Base-by-base conservation (phyloP, 148 eudicot species). In the Nepenthes gracilis region DNA sequence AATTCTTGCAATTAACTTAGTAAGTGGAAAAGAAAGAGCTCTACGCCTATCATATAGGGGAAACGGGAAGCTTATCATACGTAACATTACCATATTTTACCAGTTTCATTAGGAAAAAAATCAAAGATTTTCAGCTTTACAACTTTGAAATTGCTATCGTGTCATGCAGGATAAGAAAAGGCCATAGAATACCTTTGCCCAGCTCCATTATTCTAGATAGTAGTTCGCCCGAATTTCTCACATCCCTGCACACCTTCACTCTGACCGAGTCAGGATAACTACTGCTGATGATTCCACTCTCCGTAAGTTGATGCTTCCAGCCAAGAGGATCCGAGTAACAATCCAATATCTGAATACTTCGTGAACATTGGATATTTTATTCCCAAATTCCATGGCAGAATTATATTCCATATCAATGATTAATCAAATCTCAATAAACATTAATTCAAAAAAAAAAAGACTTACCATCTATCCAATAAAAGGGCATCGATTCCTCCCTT, bases 291-390 rank as follows among this genome's bases (percentile, higher is more conserved):
- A 38, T 58, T 63, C 88, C 85, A 62, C 66, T 64, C 75, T 82
- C 80, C 69, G 62, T 69, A 47, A 85, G 87, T 72, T 57, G 76
- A 60, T 70, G 75, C 74, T 85, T 87, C 97, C 97, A 90, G 36
- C 97, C 87, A 32, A 87, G 81, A 38, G 97, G 97, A 71, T 90
- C 95, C 52, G 89, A 60, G 67, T 81, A 83, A 65, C 97, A 83
- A 70, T 90, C 95, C 77, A 87, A 63, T 67, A 90, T 75, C 75
- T 70, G 68, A 63, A 87, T 40, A 87, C 97, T 90, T 72, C 62
- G 56, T 36, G 58, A 45, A 7, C 49, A 58, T n/a, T 47, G 47
- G 49, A 43, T 50, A 32, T 49, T 48, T 33, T 49, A 47, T 47
- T 35, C 47, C 53, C 15, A 43, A 62, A 23, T 37, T 1, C 9